Conservation (phyloP, 441 rosid genomes). For the Pelargonium myrrhifolium region DNA sequence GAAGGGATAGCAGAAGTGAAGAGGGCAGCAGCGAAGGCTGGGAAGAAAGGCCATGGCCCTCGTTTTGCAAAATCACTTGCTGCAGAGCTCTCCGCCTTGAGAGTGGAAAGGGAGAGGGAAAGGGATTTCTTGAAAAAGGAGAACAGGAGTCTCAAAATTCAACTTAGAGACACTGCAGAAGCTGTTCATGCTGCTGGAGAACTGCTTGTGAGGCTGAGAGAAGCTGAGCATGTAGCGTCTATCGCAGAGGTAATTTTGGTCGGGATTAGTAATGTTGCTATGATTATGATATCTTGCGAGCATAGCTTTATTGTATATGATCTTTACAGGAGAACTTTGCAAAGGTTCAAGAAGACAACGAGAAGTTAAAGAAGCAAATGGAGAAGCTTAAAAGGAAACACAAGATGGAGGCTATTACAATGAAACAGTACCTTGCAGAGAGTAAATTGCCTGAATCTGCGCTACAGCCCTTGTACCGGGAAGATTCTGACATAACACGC, state of each 20-base stretch:
- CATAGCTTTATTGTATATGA: not conserved
- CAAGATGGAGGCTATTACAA: conserved; percentile 81
- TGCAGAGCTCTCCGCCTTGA: conserved; percentile 79
- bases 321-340: conserved; percentile 49
- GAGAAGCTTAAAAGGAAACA: conserved; percentile 84
- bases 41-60: conserved; percentile 86
- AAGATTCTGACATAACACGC: conserved; percentile 29
- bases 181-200: conserved; percentile 98
- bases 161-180: conserved; percentile 86
- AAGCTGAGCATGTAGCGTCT: conserved; percentile 79
- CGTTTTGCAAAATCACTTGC: conserved; percentile 87
- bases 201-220: conserved; percentile 81
- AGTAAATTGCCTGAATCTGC: conserved; percentile 89
- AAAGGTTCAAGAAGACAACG: conserved; percentile 55
- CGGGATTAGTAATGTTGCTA: no score
- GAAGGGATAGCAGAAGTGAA: conserved; percentile 91
- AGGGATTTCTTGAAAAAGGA: conserved; percentile 74
- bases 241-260: conserved; percentile 49
- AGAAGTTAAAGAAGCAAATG: conserved; percentile 69
- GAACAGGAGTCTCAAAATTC: conserved; percentile 77
- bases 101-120: conserved; percentile 77
- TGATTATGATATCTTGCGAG: no score
- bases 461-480: conserved; percentile 42
- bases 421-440: conserved; percentile 72
- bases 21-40: conserved; percentile 86